A percentile compares a stretch with the other conserved stretches of the same genome.
Evolutionary conservation across 208 protist genomes (phyloP).

Genomic region (Trichomonas tenax): DNA sequence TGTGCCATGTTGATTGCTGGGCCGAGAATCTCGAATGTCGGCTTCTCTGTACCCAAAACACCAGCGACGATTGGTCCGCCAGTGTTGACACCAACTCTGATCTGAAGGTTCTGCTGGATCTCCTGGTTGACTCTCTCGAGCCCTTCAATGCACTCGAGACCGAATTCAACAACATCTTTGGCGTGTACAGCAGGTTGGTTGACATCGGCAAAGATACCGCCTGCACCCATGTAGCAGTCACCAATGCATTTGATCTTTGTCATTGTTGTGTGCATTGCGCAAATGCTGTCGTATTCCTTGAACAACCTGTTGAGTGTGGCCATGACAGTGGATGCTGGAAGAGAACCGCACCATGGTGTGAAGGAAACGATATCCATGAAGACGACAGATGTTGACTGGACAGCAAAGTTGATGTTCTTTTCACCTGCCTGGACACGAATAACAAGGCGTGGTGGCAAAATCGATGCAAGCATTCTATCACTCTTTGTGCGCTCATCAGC

Average conservation of each 20-base stretch:
- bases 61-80: neutral
- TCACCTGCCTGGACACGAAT: neutral
- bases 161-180: neutral
- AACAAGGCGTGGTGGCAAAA: neutral
- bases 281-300: neutral
- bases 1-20: neutral
- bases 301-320: neutral
- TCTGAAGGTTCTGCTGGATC: neutral
- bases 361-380: neutral
- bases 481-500: neutral
- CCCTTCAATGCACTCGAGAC: neutral
- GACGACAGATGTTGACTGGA: neutral
- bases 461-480: neutral
- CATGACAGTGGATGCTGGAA: neutral
- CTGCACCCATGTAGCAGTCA: neutral
- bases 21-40: neutral
- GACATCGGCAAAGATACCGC: neutral
- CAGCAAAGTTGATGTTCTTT: neutral
- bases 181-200: neutral
- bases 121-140: neutral
- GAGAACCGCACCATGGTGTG: neutral
- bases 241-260: conserved; percentile 9
- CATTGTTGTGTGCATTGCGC: neutral
- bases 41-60: neutral
- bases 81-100: neutral